These are phyloP conservation scores for Didymella keratinophila DNA, from an alignment of 2,329 filamentous ascomycete species.

Conservation along the genomic window DNA sequence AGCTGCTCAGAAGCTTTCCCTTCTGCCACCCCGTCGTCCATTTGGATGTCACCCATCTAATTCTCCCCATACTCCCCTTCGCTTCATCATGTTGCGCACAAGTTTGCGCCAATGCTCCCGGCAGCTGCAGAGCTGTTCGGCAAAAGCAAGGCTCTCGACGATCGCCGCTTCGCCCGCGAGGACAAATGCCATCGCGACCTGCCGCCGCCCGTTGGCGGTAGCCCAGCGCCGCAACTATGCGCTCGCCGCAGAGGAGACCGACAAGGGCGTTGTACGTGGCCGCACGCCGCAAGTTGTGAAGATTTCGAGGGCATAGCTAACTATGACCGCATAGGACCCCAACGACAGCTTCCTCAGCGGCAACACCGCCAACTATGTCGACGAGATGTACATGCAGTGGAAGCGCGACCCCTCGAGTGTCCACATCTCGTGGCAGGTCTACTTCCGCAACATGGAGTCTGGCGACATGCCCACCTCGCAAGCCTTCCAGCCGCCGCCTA, in stretches of 20 bases:
- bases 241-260: slow-evolving; percentile 64
- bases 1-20: slow-evolving; percentile 26
- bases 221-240: slow-evolving; percentile 65
- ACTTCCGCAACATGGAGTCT: slow-evolving; percentile 99
- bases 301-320: slow-evolving; percentile 30
- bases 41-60: slow-evolving; percentile 44
- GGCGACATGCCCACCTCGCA: slow-evolving; percentile 98
- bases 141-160: slow-evolving; percentile 55
- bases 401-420: slow-evolving; percentile 92
- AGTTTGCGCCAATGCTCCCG: slow-evolving; percentile 71
- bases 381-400: slow-evolving; percentile 99
- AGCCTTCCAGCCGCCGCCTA: slow-evolving; percentile 95
- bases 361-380: slow-evolving; percentile 98
- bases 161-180: slow-evolving; percentile 49
- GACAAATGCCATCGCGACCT: slow-evolving; percentile 54
- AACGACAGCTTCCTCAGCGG: slow-evolving; percentile 97
- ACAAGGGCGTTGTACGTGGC: slow-evolving; percentile 66
- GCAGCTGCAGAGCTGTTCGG: slow-evolving; percentile 66
- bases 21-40: slow-evolving; percentile 31
- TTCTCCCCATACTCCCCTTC: slow-evolving; percentile 25
- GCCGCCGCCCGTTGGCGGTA: slow-evolving; percentile 57
- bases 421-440: slow-evolving; percentile 98
- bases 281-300: slow-evolving; percentile 13
- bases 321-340: slow-evolving; percentile 66
- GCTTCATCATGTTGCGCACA: slow-evolving; percentile 73